Base-by-base conservation (phyloP, 1,284 basidiomycete species). In the Leccinum insolens region DNA sequence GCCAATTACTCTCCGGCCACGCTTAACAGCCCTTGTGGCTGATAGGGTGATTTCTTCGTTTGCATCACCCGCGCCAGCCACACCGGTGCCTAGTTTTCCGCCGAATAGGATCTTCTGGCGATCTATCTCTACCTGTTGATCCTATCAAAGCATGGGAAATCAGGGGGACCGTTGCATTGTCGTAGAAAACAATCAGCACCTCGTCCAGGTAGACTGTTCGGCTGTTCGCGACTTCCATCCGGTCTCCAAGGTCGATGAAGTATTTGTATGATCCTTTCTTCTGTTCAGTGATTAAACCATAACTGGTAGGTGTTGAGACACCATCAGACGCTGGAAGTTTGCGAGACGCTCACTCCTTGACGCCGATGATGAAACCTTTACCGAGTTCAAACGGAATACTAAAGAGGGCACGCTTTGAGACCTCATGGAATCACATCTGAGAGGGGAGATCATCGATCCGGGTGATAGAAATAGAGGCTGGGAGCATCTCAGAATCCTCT, bases 361-460 rank as follows among this genome's bases (percentile, higher is more conserved):
- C 85, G 3, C 95, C 95, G 69, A 99, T 96, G 17, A 88, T 87
- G 69, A 98, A 89, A 2, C 88, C 93, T 15, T 92, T 84, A 2
- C 88, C 95, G 34, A 99, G 83, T 70, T 91, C 86, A 65, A 99
- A 87, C 2, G 93, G 91, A 44, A 96, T 83, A 71, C 86, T 93
- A 79, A 96, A 98, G 14, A 90, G 82, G 0, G 93, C 88, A 17
- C 96, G 88, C 77, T 98, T 99, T 0, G 94, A 91, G 9, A 92
- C 89, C 78, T 97, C 94, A 62, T 89, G 89, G 72, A 95, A 90
- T 25, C 90, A 88, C 88, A 96, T 91, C 75, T 95, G 90, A 15
- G 86, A 82, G 14, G 96, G 84, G n/a, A 96, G 86, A 66, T 95
- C 93, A 39, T 92, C 90, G 20, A 93, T 87, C 28, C 88, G 84